phyloP scores from a whole-genome alignment of 768 basidiomycete genomes.

The Paxillus rubicundulus region DNA sequence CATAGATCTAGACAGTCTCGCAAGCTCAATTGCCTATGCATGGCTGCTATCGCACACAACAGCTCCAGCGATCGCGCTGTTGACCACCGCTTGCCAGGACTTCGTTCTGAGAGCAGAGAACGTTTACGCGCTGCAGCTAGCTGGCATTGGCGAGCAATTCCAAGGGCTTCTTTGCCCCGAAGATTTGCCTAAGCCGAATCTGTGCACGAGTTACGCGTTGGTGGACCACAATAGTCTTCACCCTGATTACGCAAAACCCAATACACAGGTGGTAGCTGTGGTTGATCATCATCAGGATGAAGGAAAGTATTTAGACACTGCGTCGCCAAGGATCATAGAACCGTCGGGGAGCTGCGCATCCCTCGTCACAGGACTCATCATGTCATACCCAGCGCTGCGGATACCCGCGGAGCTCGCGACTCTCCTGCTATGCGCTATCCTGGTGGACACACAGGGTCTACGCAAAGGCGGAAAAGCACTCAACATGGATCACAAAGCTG shows the following conservation, averaged over 20 bases:
- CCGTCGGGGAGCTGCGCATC: constrained; percentile 79
- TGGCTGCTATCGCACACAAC: constrained; percentile 55
- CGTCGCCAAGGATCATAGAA: constrained; percentile 63
- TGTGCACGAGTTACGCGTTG: constrained; percentile 62
- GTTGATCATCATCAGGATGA: constrained; percentile 96
- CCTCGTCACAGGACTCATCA: constrained; percentile 46
- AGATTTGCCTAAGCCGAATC: constrained; percentile 51
- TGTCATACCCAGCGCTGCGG: constrained; percentile 20
- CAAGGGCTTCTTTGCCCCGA: constrained; percentile 64
- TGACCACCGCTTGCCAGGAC: constrained; percentile 66
- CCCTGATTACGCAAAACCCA: constrained; percentile 38
- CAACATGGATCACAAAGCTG: constrained; percentile 60
- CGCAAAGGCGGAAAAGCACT: constrained; percentile 77
- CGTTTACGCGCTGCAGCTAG: constrained; percentile 63
- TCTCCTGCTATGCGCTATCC: constrained; percentile 75
- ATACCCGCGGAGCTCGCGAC: constrained; percentile 64
- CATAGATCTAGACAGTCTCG: constrained; percentile 86
- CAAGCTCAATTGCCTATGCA: constrained; percentile 81
- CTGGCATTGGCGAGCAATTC: constrained; percentile 48
- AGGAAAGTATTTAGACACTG: constrained; percentile 53
- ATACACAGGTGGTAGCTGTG: constrained; percentile 63
- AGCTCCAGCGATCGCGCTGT: constrained; percentile 56
- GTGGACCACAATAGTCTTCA: constrained; percentile 88
- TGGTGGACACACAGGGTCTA: constrained; percentile 86
- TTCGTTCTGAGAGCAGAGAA: constrained; percentile 87